phyloP scores from a whole-genome alignment of 2,329 filamentous ascomycete species.

The Lanzia echinophila region DNA sequence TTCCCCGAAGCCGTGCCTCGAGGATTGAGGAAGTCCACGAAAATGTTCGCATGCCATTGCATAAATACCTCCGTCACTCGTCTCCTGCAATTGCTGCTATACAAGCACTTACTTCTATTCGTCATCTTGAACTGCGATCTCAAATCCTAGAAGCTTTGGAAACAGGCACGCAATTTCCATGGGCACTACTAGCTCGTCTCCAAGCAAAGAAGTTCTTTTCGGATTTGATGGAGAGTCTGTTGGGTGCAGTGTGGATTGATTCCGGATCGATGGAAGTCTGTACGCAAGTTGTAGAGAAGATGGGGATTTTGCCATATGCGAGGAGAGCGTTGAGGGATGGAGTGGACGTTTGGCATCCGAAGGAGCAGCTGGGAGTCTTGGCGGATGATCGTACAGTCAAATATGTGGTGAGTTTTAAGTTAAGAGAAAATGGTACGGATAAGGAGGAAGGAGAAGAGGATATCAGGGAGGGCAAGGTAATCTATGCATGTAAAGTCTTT shows the following conservation, averaged over 20 bases:
- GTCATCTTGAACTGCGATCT: slow-evolving; percentile 36
- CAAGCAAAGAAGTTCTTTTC: slow-evolving; percentile 71
- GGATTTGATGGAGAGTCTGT: slow-evolving; percentile 72
- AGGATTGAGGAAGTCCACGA: slow-evolving; percentile 5
- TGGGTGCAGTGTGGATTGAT: slow-evolving; percentile 83
- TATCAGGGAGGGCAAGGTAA: no score
- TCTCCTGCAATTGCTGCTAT: slow-evolving; percentile 41
- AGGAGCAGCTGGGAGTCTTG: slow-evolving; percentile 59
- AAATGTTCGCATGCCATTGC: slow-evolving; percentile 38
- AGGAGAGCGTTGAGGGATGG: slow-evolving; percentile 40
- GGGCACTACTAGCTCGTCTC: slow-evolving; percentile 62
- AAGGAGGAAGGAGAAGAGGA: neutral
- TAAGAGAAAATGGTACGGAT: neutral
- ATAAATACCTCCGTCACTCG: slow-evolving; percentile 61
- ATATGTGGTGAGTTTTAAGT: slow-evolving; percentile 39
- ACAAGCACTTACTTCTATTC: slow-evolving; percentile 30
- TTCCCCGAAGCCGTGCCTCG: neutral
- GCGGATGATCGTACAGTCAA: slow-evolving; percentile 45
- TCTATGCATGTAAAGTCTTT: slow-evolving; percentile 41
- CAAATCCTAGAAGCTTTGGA: slow-evolving; percentile 45
- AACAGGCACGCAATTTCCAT: slow-evolving; percentile 58
- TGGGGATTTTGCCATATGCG: slow-evolving; percentile 56
- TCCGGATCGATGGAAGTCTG: slow-evolving; percentile 57
- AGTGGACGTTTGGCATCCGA: slow-evolving; percentile 57
- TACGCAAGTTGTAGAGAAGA: slow-evolving; percentile 48